Percentiles rank a stretch among this genome's conserved stretches.
These are phyloP conservation scores for Diaporthe capsici DNA, from an alignment of 2,329 filamentous ascomycete species.

Conservation along the genomic window DNA sequence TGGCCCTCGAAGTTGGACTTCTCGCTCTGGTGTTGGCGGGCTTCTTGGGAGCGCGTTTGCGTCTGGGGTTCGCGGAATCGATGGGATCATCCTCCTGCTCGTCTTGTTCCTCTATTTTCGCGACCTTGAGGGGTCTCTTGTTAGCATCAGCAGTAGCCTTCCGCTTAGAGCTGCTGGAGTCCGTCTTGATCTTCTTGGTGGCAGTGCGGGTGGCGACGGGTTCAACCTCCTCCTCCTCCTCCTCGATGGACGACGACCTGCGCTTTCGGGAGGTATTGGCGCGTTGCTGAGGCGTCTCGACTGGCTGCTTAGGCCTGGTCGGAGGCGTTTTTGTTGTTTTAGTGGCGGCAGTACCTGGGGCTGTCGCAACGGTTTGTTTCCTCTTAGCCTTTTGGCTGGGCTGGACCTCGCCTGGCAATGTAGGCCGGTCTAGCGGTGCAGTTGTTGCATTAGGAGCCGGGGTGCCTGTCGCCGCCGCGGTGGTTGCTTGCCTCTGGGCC, in stretches of 20 bases:
- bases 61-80: background rate
- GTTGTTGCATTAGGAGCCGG: background rate
- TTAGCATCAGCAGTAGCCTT: constrained; percentile 12
- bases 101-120: background rate
- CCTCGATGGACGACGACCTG: constrained; percentile 59
- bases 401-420: constrained; percentile 16
- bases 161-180: constrained; percentile 9
- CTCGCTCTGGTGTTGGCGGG: constrained; percentile 39
- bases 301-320: constrained; percentile 12
- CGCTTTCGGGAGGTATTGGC: constrained; percentile 53
- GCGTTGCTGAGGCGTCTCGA: constrained; percentile 44
- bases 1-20: constrained; percentile 46
- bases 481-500: background rate
- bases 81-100: background rate
- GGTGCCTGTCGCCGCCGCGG: constrained; percentile 44
- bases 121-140: constrained; percentile 2
- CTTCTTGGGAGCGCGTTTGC: constrained; percentile 20
- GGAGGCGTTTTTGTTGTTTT: constrained; percentile 19
- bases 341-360: constrained; percentile 38
- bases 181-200: constrained; percentile 24
- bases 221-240: constrained; percentile 11
- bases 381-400: background rate
- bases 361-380: constrained; percentile 40
- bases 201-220: background rate
- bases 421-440: constrained; percentile 27